Evolutionary conservation across 1,284 basidiomycete species (phyloP).

Genomic region (Tilletiopsis washingtonensis): DNA sequence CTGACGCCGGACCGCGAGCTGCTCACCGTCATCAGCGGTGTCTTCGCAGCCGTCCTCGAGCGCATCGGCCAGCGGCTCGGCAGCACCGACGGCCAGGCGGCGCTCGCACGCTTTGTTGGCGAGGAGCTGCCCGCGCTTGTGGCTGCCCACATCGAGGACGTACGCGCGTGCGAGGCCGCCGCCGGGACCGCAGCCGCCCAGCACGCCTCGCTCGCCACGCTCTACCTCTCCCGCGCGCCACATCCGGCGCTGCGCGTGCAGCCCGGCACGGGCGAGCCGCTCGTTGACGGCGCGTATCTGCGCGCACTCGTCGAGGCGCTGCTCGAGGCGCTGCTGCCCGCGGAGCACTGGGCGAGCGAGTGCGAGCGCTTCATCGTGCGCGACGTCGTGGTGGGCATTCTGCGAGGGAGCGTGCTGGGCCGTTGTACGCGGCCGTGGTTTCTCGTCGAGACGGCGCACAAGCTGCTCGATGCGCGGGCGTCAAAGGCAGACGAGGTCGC

Average conservation of each 20-base stretch:
- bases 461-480: neutral
- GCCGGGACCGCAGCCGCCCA: neutral
- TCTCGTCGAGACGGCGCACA: neutral
- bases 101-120: neutral
- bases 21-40: slow-evolving; percentile 8
- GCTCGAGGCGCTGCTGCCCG: neutral
- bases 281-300: neutral
- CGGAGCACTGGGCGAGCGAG: neutral
- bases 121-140: neutral
- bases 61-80: no score
- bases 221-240: neutral
- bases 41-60: no score
- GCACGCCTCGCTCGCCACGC: neutral
- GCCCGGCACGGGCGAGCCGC: neutral
- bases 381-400: neutral
- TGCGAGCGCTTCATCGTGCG: neutral
- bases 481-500: neutral
- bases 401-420: neutral
- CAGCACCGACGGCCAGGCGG: neutral
- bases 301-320: neutral
- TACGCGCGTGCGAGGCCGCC: neutral
- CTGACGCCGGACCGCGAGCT: slow-evolving; percentile 29
- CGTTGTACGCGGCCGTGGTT: neutral
- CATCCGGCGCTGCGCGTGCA: neutral
- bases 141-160: neutral